A percentile compares a stretch with the other conserved stretches of the same genome.
phyloP scores from a whole-genome alignment of 129 eudicot species.

The Pulicaria dysenterica region DNA sequence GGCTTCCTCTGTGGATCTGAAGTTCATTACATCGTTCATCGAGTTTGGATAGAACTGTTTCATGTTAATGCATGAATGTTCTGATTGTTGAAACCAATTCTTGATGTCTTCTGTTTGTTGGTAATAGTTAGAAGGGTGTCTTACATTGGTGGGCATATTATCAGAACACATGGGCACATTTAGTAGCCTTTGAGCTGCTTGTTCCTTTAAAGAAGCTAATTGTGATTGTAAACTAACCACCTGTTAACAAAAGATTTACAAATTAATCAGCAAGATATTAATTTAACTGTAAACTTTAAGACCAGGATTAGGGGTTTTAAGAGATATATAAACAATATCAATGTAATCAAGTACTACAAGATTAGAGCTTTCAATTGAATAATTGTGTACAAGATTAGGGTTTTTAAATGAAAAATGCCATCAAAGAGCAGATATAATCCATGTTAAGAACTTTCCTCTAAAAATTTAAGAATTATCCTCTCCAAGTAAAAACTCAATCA shows the following conservation, averaged over 20 bases:
- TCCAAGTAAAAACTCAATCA: too few relatives aligned
- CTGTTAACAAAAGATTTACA: conserved; percentile 33
- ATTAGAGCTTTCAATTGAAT: neutral
- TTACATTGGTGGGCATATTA: conserved; percentile 41
- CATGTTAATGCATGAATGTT: conserved; percentile 45
- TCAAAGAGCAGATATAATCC: too few relatives aligned
- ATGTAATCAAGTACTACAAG: neutral
- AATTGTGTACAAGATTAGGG: conserved; percentile 20
- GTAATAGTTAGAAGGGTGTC: conserved; percentile 37
- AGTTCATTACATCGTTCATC: conserved; percentile 37
- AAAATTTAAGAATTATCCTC: too few relatives aligned
- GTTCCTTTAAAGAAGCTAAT: conserved; percentile 71
- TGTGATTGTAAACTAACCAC: conserved; percentile 91
- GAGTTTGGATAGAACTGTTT: conserved; percentile 54
- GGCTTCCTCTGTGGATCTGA: conserved; percentile 34
- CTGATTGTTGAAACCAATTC: conserved; percentile 68
- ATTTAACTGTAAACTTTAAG: neutral
- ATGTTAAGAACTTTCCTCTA: conserved; percentile 12
- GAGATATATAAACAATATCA: neutral
- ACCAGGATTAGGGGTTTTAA: conserved; percentile 17
- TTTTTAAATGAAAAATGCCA: neutral
- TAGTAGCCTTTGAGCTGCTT: conserved; percentile 53
- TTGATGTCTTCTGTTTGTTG: conserved; percentile 63
- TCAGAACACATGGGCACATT: conserved; percentile 48
- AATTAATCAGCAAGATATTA: conserved; percentile 1